A percentile compares a stretch with the other conserved stretches of the same genome.
Conservation (phyloP, 108 stramenopile species). For the Cyclotella kingstonii region DNA sequence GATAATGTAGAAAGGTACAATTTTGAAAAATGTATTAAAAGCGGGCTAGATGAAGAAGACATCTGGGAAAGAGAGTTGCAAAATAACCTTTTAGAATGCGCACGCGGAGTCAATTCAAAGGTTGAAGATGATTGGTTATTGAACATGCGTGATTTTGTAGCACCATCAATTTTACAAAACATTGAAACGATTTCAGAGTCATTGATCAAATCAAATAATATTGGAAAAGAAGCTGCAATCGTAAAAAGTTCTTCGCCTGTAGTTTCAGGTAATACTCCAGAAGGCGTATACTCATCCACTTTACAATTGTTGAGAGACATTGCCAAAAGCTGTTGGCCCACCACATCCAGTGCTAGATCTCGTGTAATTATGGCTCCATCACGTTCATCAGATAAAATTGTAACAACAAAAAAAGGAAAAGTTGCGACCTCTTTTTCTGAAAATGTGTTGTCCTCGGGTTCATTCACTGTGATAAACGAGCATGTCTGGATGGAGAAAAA, state of each 20-base stretch:
- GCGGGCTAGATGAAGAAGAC: conserved; percentile 9
- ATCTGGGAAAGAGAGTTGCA: conserved; percentile 29
- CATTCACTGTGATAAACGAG: conserved; percentile 68
- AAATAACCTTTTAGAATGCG: conserved; percentile 5
- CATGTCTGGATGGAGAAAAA: conserved; percentile 25
- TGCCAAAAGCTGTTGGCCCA: conserved; percentile 57
- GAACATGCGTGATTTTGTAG: too few species aligned
- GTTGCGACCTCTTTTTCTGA: conserved; percentile 23
- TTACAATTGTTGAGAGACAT: conserved; percentile 46
- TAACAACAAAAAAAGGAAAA: conserved; percentile 26
- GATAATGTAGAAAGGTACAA: not conserved
- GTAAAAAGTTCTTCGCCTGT: conserved; percentile 1
- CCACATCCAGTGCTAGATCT: conserved; percentile 63
- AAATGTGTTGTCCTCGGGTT: conserved; percentile 43
- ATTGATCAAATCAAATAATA: not conserved
- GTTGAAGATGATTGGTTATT: conserved; percentile 42
- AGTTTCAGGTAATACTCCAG: conserved; percentile 12
- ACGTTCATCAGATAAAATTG: conserved; percentile 16
- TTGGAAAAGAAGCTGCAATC: not conserved
- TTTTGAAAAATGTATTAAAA: conserved; percentile 13
- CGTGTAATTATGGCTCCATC: conserved; percentile 46
- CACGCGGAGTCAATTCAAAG: not conserved
- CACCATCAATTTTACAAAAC: too few species aligned
- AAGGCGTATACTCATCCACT: conserved; percentile 18
- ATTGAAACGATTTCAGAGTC: too few species aligned